A percentile compares a stretch with the other conserved stretches of the same genome.
These are phyloP conservation scores for Ceratobasidium sp. DNA, from an alignment of 1,284 basidiomycete species.

Conservation along the genomic window DNA sequence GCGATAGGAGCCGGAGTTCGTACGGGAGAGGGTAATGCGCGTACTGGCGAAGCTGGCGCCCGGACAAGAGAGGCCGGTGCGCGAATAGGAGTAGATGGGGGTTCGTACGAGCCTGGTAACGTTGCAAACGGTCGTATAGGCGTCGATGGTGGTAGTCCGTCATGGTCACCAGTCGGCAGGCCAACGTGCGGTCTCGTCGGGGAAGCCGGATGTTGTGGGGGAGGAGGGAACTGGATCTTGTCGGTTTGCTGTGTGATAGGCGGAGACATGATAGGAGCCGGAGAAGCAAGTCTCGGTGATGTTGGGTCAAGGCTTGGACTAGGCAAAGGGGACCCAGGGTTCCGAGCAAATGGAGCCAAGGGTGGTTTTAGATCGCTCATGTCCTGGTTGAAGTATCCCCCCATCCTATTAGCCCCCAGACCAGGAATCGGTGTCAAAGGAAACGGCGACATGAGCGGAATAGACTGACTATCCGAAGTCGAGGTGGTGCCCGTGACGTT, in stretches of 20 bases:
- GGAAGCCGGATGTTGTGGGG: conserved; percentile 41
- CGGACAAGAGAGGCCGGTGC: conserved; percentile 13
- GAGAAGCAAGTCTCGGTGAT: conserved; percentile 8
- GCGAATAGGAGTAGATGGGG: conserved; percentile 3
- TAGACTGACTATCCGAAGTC: background rate
- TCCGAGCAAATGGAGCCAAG: conserved; percentile 8
- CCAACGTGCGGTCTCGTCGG: conserved; percentile 26
- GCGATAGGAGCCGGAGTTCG: conserved; percentile 11
- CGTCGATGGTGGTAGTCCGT: conserved; percentile 31
- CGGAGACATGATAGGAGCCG: conserved; percentile 9
- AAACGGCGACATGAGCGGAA: conserved; percentile 39
- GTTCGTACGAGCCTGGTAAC: conserved; percentile 14
- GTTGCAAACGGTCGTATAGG: conserved; percentile 24
- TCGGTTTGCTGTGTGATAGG: conserved; percentile 20
- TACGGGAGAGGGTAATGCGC: conserved; percentile 10
- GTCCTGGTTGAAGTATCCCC: conserved; percentile 16
- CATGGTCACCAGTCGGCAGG: background rate
- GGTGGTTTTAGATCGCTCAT: conserved; percentile 25
- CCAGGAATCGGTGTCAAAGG: conserved; percentile 36
- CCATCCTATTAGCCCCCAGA: conserved; percentile 2
- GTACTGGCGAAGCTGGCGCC: conserved; percentile 16
- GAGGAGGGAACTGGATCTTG: conserved; percentile 20
- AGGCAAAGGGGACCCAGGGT: background rate
- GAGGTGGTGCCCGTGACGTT: conserved; percentile 5
- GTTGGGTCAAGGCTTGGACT: background rate